Evolutionary conservation across 1,284 basidiomycete genomes (phyloP), one percentile per base, ranked within the genome.

Genomic region (Laetiporus sulphureus): DNA sequence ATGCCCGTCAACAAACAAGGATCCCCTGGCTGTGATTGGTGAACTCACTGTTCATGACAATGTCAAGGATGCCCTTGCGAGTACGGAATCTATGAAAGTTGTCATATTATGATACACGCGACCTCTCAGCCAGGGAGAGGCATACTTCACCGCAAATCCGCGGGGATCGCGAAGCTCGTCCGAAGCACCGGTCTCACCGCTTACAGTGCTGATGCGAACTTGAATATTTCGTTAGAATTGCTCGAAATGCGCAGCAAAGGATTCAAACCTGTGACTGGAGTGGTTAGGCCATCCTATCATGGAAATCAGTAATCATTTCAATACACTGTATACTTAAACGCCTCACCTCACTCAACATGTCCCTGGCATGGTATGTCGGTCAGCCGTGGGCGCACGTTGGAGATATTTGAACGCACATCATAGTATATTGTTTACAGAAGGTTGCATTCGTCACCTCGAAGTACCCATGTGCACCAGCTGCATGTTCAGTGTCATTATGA

Each of bases 141-240:
- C 49, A 20, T 40, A 58, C 56, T 57, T 59, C 19, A 58, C 35
- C 13, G 56, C 52, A 44, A 59, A 58, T 8, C 57, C 92, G 62
- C 91, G 87, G 34, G 90, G 91, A 61, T 96, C 93, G 50, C 91
- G 84, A 40, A 87, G 88, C 19, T 88, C 87, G 60, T 97, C 93
- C 18, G 88, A 74, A 27, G 90, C 90, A 16, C 92, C 92, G 29
- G 71, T 71, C 65, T 94, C 91, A 37, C 92, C 87, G 47, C 83
- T 87, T 50, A 91, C 88, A n/a, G 89, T 90, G 43, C 89, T 88
- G 72, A 93, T 93, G 41, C 91, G 86, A 35, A 79, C 72, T 60
- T 20, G 10, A n/a, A 21, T 42, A 13, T 7, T 8, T 27, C 25
- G 7, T 27, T 27, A 7, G 25, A 7, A 13, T 27, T 27, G 7